phyloP scores from a whole-genome alignment of 768 basidiomycete genomes.

The Multifurca ochricompacta region DNA sequence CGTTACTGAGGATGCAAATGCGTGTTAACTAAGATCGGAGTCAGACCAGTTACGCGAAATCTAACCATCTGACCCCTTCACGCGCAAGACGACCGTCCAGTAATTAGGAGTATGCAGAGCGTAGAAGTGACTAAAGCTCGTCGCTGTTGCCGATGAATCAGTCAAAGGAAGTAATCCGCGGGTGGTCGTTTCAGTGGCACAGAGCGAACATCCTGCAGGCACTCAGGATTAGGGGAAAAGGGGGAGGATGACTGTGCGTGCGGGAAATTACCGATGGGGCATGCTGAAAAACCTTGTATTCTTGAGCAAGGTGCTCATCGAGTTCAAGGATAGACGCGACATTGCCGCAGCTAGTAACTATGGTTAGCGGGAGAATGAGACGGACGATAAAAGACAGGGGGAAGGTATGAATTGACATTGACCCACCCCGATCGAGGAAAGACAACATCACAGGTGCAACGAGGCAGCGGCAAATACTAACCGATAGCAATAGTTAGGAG shows the following conservation, averaged over 20 bases:
- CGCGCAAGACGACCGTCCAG: background rate
- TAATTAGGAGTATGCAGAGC: background rate
- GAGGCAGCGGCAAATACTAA: constrained; percentile 33
- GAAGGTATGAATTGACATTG: background rate
- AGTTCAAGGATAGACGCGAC: constrained; percentile 92
- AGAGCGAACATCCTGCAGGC: constrained; percentile 65
- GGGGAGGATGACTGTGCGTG: background rate
- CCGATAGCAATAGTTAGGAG: constrained; percentile 98
- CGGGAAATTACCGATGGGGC: constrained; percentile 61
- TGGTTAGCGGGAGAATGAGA: background rate
- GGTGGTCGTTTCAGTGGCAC: constrained; percentile 80
- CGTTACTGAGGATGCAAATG: no score
- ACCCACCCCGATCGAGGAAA: background rate
- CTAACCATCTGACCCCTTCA: no score
- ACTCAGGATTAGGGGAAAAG: background rate
- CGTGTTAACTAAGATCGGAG: no score
- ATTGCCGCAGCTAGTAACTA: constrained; percentile 71
- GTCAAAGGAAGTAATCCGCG: constrained; percentile 76
- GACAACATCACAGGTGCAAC: background rate
- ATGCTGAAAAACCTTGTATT: constrained; percentile 93
- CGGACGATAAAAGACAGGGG: background rate
- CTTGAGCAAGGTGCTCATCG: constrained; percentile 87
- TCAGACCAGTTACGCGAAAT: no score
- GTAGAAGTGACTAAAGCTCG: background rate
- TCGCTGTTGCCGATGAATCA: background rate